phyloP scores from a whole-genome alignment of 352 stramenopile species.

The Thraustotheca clavata region DNA sequence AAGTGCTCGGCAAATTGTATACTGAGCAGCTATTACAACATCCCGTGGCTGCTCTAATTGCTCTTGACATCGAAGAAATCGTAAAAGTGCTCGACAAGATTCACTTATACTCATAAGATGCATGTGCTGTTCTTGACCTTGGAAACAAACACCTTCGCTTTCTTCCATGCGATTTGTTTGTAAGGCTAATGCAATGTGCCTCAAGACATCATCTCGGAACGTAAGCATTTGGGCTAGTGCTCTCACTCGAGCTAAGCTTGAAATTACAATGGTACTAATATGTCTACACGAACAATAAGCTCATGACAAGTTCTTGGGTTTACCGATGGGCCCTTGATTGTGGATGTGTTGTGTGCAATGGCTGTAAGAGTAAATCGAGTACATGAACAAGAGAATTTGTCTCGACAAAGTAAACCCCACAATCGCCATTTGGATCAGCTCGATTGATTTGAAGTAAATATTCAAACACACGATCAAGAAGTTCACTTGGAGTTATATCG shows the following conservation, averaged over 20 bases:
- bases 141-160: slow-evolving; percentile 32
- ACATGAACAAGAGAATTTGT: slow-evolving; percentile 37
- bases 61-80: slow-evolving; percentile 40
- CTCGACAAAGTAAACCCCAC: slow-evolving; percentile 34
- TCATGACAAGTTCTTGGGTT: slow-evolving; percentile 7
- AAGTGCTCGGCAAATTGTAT: slow-evolving; percentile 54
- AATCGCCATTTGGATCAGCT: not conserved
- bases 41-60: slow-evolving; percentile 39
- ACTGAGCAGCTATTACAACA: slow-evolving; percentile 44
- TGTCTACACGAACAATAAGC: slow-evolving; percentile 26
- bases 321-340: slow-evolving; percentile 40
- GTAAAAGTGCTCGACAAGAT: slow-evolving; percentile 47
- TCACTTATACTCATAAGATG: slow-evolving; percentile 46
- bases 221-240: slow-evolving; percentile 28
- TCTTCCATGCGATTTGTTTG: slow-evolving; percentile 66
- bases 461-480: not conserved
- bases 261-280: slow-evolving; percentile 62
- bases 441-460: not conserved
- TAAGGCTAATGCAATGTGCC: slow-evolving; percentile 57
- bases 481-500: not conserved
- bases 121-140: slow-evolving; percentile 30
- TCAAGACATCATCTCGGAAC: slow-evolving; percentile 52
- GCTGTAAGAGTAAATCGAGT: slow-evolving; percentile 38
- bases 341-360: not conserved
- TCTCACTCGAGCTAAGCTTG: slow-evolving; percentile 37